Evolutionary conservation across 805 yeast species (phyloP), one percentile per base, ranked within the genome.

Genomic region (Pichia cephalocereana): DNA sequence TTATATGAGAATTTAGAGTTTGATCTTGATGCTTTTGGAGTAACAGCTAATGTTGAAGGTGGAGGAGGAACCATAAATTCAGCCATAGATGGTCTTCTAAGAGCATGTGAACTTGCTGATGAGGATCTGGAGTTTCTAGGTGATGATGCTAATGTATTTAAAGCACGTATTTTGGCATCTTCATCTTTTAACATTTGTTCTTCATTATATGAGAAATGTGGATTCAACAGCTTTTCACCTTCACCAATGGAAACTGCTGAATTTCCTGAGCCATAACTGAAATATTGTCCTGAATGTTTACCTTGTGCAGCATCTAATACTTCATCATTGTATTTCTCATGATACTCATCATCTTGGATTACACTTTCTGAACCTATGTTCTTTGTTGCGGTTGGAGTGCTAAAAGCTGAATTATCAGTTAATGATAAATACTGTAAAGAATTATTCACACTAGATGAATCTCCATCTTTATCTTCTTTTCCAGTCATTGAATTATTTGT

Each of bases 201-300:
- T 56, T 84, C 88, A 7, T 79, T 75, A 45, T 81, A 71, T 1
- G 86, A 78, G 57, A 71, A 82, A 59, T 82, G 83, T 9, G 86
- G 75, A 30, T 54, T 59, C 1, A 54, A 41, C 17, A 54, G 39
- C 37, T 49, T 49, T 5, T 45, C 49, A 7, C n/a, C 8, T 34
- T 34, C 37, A 12, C n/a, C 17, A 14, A 4, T 15, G 6, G 37
- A 14, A 15, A 12, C 15, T 15, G n/a, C 17, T 14, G 17, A 34
- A 10, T 34, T 15, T 10, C 1, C 17, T 3, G 37, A 34, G 4
- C 17, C 37, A 14, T 34, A 34, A 15, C 17, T 34, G 12, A 34
- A 34, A 14, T 34, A 34, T 34, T 34, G 37, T 14, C 37, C 17
- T 10, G 37, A 15, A 12, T 14, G 15, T 40, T 40, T 40, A 7